Evolutionary conservation across 1,284 basidiomycete species (phyloP).

Genomic region (Cryptococcus deneoformans): DNA sequence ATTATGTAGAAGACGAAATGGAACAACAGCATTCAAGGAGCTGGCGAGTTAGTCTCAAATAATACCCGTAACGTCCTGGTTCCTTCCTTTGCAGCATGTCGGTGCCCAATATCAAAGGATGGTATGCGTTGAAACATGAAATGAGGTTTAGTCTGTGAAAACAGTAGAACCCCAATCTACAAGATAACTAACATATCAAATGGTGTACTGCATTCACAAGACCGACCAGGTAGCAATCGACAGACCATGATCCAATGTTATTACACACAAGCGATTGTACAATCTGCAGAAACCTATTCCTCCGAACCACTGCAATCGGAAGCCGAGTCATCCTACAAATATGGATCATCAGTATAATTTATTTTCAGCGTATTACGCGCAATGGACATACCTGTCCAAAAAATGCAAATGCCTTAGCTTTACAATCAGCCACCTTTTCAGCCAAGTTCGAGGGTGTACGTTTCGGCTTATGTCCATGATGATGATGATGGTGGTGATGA

Average conservation of each 20-base stretch:
- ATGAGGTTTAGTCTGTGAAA: no score
- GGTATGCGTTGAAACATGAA: no score
- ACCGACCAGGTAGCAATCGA: neutral
- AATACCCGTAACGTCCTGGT: no score
- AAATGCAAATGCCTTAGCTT: constrained; percentile 48
- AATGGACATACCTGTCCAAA: constrained; percentile 42
- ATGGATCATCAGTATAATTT: constrained; percentile 21
- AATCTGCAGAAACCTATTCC: neutral
- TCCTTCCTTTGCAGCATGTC: neutral
- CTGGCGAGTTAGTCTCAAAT: no score
- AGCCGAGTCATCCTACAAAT: constrained; percentile 70
- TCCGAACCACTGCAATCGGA: constrained; percentile 41
- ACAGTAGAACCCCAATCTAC: neutral
- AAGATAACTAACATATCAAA: neutral
- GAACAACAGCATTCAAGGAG: neutral
- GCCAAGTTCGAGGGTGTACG: neutral
- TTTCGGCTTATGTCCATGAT: neutral
- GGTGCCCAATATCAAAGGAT: neutral
- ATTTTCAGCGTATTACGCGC: neutral
- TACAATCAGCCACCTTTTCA: constrained; percentile 10
- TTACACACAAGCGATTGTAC: neutral
- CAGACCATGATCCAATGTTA: neutral
- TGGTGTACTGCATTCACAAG: no score
- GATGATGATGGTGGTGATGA: constrained; percentile 8
- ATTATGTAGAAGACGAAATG: neutral